Base-by-base conservation (phyloP, 495 filamentous ascomycete genomes). In the Pseudevernia furfuracea region DNA sequence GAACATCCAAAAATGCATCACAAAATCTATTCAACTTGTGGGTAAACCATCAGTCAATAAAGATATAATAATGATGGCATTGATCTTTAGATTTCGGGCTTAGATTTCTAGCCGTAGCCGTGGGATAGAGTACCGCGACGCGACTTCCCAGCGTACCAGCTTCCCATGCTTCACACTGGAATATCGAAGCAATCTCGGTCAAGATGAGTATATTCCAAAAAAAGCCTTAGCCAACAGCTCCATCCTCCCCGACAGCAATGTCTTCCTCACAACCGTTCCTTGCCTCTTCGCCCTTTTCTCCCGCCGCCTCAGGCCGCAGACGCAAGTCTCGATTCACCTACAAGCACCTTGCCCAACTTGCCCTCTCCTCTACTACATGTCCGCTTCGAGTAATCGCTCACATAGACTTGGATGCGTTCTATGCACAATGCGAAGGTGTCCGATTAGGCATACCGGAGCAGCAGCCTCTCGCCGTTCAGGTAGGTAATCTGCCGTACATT, bases 361-460 rank as follows among this genome's bases (percentile, higher is more conserved):
- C 85, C 28, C 81, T 85, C 17, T 89, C 83, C 62, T 86, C 85
- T 3, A 79, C 85, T 0, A 83, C 84, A 7, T 90, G 85, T 58
- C 94, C 92, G 21, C 81, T 98, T 21, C 86, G 94, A 58, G 88
- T 92, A 17, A 85, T 96, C 58, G 90, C 92, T 25, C 94, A 97
- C 71, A 82, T 97, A 64, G 94, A 98, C 73, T 85, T 98, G 67
- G 94, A 98, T 82, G 94, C 93, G 57, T 97, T 97, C 76, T 98
- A 98, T 70, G 94, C 95, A 6, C 94, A 98, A 81, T 96, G 89
- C 68, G 94, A 97, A 74, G 92, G 90, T 81, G 86, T 95, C 5
- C 87, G 95, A 11, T 80, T 97, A 43, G 86, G 84, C 15, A 80
- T 89, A 15, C 76, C 87, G 44, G 85, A 88, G 63, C 83, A 89